Evolutionary conservation across 495 filamentous ascomycete species (phyloP).

Genomic region (Rhizodiscina lignyota): DNA sequence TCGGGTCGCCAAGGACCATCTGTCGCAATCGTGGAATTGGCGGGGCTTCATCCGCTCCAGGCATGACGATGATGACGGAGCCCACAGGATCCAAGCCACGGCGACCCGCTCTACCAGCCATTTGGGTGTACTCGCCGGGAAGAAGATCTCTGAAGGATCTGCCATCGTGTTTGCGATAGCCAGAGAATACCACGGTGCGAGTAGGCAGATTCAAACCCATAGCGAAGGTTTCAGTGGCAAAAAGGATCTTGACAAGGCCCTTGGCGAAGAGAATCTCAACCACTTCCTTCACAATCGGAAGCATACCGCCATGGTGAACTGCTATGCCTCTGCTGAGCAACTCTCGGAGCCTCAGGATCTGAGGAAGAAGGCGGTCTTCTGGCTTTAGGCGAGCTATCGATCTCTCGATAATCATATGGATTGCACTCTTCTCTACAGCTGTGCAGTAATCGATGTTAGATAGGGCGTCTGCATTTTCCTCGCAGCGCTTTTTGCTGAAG

Average conservation of each 20-base stretch:
- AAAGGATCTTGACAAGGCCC: conserved; percentile 88
- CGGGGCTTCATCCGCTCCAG: conserved; percentile 73
- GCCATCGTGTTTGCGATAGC: conserved; percentile 90
- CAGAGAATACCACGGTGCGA: conserved; percentile 92
- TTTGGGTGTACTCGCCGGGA: conserved; percentile 95
- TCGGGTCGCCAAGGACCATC: conserved; percentile 94
- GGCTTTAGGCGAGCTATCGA: conserved; percentile 84
- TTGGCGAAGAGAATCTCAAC: conserved; percentile 94
- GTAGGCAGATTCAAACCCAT: conserved; percentile 97
- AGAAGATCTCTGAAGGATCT: conserved; percentile 78
- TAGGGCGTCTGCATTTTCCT: conserved; percentile 89
- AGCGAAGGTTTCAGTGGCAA: conserved; percentile 95
- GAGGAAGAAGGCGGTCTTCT: conserved; percentile 75
- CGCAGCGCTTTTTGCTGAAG: conserved; percentile 93
- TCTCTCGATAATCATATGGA: conserved; percentile 95
- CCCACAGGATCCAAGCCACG: conserved; percentile 85
- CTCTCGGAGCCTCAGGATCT: conserved; percentile 77
- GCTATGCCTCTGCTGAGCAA: conserved; percentile 78
- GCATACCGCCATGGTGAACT: conserved; percentile 86
- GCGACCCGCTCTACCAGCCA: conserved; percentile 89
- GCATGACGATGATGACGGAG: conserved; percentile 80
- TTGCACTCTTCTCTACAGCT: conserved; percentile 81
- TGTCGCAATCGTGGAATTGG: conserved; percentile 61
- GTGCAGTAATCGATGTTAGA: conserved; percentile 90
- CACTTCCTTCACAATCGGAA: conserved; percentile 95